These are phyloP conservation scores for Zopfia rhizophila DNA, from an alignment of 2,329 filamentous ascomycete genomes.

Conservation along the genomic window DNA sequence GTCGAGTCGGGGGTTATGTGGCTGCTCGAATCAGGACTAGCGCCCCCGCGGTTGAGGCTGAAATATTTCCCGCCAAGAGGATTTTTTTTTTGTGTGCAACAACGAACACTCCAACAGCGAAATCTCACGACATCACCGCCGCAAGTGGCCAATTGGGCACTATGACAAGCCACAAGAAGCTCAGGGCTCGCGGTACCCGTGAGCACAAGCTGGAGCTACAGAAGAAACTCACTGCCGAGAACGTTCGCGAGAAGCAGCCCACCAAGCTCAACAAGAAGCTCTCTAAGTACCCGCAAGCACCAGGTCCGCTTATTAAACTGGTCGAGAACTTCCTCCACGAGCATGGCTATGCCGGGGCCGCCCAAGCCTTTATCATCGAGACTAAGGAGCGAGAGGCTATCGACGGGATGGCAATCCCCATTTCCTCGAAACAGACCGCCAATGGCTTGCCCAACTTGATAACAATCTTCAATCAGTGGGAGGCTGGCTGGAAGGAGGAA, in stretches of 20 bases:
- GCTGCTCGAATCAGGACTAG: constrained; percentile 17
- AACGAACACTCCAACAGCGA: constrained; percentile 8
- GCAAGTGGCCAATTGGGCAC: constrained; percentile 20
- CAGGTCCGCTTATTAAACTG: constrained; percentile 41
- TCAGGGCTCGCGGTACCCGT: constrained; percentile 16
- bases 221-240: constrained; percentile 11
- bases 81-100: constrained; percentile 32
- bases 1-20: background rate
- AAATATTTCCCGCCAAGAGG: constrained; percentile 8
- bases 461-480: constrained; percentile 42
- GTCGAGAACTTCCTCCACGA: constrained; percentile 47
- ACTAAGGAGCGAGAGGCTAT: constrained; percentile 11
- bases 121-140: constrained; percentile 5
- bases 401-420: background rate
- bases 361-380: constrained; percentile 35
- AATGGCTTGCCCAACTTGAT: constrained; percentile 33
- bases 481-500: constrained; percentile 16
- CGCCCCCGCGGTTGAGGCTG: constrained; percentile 22
- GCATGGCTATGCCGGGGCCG: constrained; percentile 45
- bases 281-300: constrained; percentile 24
- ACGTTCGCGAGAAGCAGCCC: constrained; percentile 5
- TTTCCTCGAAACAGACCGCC: constrained; percentile 9
- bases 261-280: constrained; percentile 6
- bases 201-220: constrained; percentile 31
- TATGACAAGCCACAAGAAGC: constrained; percentile 41